phyloP scores from a whole-genome alignment of 768 basidiomycete species.

The Auricularia auricula-judae region DNA sequence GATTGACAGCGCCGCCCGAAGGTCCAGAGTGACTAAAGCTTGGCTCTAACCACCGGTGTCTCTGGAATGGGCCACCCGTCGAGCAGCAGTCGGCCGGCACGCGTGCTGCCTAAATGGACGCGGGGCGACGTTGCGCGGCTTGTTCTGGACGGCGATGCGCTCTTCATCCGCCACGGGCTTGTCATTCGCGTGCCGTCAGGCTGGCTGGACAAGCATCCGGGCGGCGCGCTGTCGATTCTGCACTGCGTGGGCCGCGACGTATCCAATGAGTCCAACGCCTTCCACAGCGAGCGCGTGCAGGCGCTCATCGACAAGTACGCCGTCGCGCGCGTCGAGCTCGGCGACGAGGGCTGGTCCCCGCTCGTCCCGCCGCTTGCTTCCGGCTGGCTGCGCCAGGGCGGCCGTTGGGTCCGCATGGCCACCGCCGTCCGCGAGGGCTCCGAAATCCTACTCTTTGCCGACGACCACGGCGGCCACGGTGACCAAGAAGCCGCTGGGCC shows the following conservation, averaged over 20 bases:
- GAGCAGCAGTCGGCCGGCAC: not conserved
- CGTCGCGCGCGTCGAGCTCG: constrained; percentile 53
- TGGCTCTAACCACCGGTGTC: too few species aligned
- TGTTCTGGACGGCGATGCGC: constrained; percentile 63
- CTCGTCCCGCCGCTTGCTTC: constrained; percentile 77
- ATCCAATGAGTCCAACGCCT: constrained; percentile 88
- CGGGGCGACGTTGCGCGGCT: constrained; percentile 52
- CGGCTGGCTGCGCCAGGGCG: constrained; percentile 61
- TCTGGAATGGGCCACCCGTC: too few species aligned
- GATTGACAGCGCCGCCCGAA: too few species aligned
- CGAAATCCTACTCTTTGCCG: constrained; percentile 49
- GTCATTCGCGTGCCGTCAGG: constrained; percentile 53
- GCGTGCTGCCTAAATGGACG: constrained; percentile 23
- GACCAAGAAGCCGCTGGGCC: constrained; percentile 13
- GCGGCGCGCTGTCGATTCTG: constrained; percentile 76
- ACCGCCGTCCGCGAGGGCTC: constrained; percentile 30
- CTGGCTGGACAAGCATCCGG: constrained; percentile 87
- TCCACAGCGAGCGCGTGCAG: constrained; percentile 55
- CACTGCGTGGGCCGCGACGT: constrained; percentile 96
- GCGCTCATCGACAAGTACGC: constrained; percentile 47
- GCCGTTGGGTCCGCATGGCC: constrained; percentile 60
- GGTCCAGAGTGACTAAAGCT: too few species aligned
- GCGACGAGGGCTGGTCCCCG: constrained; percentile 52
- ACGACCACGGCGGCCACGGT: not conserved
- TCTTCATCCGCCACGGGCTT: constrained; percentile 60